These are phyloP conservation scores for Pneumocystis jirovecii DNA, from an alignment of 1,139 yeast genomes.

Conservation along the genomic window DNA sequence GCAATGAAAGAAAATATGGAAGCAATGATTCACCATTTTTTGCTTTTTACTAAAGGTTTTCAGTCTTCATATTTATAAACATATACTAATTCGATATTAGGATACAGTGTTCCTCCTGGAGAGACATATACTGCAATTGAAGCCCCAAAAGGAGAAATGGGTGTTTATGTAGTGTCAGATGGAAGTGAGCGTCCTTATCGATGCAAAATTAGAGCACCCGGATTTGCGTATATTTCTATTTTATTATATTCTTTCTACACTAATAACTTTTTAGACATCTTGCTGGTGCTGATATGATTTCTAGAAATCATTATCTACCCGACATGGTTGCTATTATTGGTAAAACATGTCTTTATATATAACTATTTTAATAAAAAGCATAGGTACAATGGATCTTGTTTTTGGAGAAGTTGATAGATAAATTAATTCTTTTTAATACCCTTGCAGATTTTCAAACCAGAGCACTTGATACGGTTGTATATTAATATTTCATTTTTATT, in stretches of 20 bases:
- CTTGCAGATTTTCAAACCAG: not conserved
- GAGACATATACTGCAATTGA: slow-evolving; percentile 86
- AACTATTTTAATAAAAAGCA: not conserved
- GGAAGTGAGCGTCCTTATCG: slow-evolving; percentile 84
- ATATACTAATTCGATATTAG: not conserved
- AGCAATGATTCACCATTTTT: slow-evolving; percentile 77
- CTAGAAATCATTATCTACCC: slow-evolving; percentile 77
- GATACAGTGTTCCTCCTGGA: slow-evolving; percentile 78
- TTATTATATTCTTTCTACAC: slow-evolving; percentile 70
- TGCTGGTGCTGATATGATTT: slow-evolving; percentile 74
- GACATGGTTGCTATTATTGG: slow-evolving; percentile 91
- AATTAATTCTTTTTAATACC: slow-evolving; percentile 7
- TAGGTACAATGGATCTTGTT: slow-evolving; percentile 33
- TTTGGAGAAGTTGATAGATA: slow-evolving; percentile 89
- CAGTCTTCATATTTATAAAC: not conserved
- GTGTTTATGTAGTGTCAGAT: slow-evolving; percentile 74
- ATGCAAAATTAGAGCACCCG: slow-evolving; percentile 88
- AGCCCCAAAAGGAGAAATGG: slow-evolving; percentile 96
- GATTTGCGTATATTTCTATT: slow-evolving; percentile 78
- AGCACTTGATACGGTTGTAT: not conserved
- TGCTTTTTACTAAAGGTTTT: slow-evolving; percentile 61
- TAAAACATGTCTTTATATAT: slow-evolving; percentile 49
- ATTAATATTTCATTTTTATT: no score
- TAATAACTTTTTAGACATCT: slow-evolving; percentile 35
- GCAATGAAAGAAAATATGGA: slow-evolving; percentile 89